Conservation (phyloP, 768 basidiomycete species). For the Rhodotorula diobovata region DNA sequence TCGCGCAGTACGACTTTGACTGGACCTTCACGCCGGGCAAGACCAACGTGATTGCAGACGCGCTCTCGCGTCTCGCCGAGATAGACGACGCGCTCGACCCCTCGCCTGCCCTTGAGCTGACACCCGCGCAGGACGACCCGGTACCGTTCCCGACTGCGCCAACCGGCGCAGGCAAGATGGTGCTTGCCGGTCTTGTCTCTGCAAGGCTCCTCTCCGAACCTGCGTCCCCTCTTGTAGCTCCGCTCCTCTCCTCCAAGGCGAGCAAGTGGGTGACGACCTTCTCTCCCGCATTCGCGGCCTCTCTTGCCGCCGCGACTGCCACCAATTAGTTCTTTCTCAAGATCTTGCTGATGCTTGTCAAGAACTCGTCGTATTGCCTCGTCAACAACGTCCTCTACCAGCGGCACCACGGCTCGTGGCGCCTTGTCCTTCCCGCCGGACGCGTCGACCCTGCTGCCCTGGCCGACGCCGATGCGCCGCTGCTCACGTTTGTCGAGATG, state of each 20-base stretch:
- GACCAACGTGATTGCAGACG: background rate
- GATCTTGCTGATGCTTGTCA: background rate
- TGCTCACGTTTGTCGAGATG: background rate
- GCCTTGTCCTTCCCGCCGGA: background rate
- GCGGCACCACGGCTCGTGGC: background rate
- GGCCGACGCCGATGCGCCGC: background rate
- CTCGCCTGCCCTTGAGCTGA: background rate
- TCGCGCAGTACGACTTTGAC: background rate
- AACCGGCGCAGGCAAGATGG: background rate
- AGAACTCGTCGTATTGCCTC: background rate
- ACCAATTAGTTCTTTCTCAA: background rate
- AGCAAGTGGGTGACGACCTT: background rate
- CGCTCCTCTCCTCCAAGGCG: background rate
- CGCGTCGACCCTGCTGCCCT: background rate
- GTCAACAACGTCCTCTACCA: background rate
- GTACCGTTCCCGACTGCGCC: too few species aligned
- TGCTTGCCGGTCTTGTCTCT: background rate
- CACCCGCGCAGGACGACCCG: too few species aligned
- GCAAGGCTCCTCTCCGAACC: too few species aligned
- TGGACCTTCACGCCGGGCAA: background rate
- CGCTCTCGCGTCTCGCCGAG: constrained; percentile 2
- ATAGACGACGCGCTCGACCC: background rate
- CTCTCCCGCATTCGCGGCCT: background rate
- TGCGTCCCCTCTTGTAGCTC: background rate
- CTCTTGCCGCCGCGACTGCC: background rate